Evolutionary conservation across 2,329 filamentous ascomycete species (phyloP), one percentile per base, ranked within the genome.

Genomic region (Neofusicoccum ribis): DNA sequence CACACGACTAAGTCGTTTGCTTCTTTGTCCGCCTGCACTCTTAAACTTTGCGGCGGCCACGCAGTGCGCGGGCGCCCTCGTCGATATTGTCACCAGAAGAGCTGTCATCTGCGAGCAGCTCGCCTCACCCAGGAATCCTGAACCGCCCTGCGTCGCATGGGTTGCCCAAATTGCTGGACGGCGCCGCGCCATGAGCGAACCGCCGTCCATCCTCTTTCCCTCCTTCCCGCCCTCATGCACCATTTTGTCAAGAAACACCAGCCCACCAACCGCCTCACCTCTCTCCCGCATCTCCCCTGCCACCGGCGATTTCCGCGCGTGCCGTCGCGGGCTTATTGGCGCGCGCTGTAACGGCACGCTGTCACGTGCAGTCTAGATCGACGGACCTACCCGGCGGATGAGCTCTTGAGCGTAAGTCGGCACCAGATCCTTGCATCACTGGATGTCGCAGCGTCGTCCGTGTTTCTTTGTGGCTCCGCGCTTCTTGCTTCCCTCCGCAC

Each of bases 301-400:
- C 20, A n/a, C 34, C 8, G 23, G 8, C 36, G 23, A 39, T 51
- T 17, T 39, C 47, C 44, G 23, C 31, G 17, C 15, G 59, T 27
- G 44, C 59, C 46, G 59, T 50, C 34, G 44, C 44, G 47, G 37
- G 31, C 43, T 47, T 20, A 37, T 14, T 20, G 31, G 31, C 27
- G 56, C 56, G 47, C 59, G 59, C 58, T 8, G n/a, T 61, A 44
- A 61, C 58, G 58, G 23, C 56, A 60, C 59, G 59, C 44, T 8
- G n/a, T 61, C 58, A 61, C 58, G 58, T 61, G 58, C 1, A 11
- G 27, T 11, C 37, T 4, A 34, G 12, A 23, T 12, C 49, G 36
- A 34, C 58, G 58, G 58, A 50, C 27, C 11, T 8, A 31, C 17
- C 8, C 59, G 59, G 34, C 46, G 23, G 47, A 46, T 9, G 27